A percentile compares a stretch with the other conserved stretches of the same genome.
phyloP scores from a whole-genome alignment of 257 asterid species.

The Solanum sejunctum region DNA sequence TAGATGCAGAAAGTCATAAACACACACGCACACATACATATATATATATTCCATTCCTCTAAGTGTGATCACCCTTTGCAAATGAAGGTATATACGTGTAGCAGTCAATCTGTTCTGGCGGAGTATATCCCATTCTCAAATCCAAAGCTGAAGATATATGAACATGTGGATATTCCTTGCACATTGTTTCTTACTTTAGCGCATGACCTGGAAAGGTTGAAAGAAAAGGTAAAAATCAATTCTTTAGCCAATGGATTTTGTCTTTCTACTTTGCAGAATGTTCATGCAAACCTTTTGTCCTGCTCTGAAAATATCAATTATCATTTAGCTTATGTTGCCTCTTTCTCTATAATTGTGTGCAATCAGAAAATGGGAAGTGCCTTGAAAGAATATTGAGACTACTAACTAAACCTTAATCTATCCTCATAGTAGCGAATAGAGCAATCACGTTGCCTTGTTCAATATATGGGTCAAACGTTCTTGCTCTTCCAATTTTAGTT shows the following conservation, averaged over 20 bases:
- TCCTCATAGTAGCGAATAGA: not conserved
- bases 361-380: not conserved
- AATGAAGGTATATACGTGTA: slow-evolving; percentile 75
- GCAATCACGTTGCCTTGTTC: not conserved
- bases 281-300: not conserved
- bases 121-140: slow-evolving; percentile 41
- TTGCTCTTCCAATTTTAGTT: not conserved
- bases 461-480: not conserved
- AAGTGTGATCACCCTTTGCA: not conserved
- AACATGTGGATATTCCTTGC: slow-evolving; percentile 21
- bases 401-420: not conserved
- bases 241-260: not conserved
- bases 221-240: slow-evolving; percentile 30
- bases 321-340: not conserved
- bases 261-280: not conserved
- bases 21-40: not conserved
- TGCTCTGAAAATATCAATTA: not conserved
- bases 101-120: slow-evolving; percentile 36
- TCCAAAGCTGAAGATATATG: slow-evolving; percentile 39
- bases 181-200: slow-evolving; percentile 2
- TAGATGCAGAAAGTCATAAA: not conserved
- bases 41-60: not conserved
- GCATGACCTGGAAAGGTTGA: slow-evolving; percentile 11
- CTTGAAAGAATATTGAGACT: not conserved
- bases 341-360: not conserved